These are phyloP conservation scores for Nitzschia putrida DNA, from an alignment of 108 stramenopile species.

Conservation along the genomic window DNA sequence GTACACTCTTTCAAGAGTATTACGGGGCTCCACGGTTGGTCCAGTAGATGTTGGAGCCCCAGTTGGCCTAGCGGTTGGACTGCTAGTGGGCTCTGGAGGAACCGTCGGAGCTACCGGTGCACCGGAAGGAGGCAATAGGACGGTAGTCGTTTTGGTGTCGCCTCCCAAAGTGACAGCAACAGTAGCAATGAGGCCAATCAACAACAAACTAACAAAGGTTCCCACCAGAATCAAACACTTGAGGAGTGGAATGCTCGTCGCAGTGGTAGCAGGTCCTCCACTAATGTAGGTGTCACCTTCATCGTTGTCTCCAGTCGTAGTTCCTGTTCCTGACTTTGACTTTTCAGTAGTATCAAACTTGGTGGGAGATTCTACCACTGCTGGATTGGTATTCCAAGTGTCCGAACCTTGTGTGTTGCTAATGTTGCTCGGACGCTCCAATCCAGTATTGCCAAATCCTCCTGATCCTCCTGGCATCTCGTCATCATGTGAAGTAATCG, in stretches of 20 bases:
- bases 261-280: neutral
- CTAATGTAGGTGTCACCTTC: no score
- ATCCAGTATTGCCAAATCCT: no score
- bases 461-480: no score
- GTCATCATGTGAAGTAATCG: no score
- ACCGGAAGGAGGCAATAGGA: neutral
- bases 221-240: conserved; percentile 10
- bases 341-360: no score
- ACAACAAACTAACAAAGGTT: neutral
- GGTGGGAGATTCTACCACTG: no score
- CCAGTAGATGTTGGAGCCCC: neutral
- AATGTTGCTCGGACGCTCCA: no score
- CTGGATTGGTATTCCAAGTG: no score
- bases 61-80: neutral
- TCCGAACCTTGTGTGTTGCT: no score
- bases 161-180: conserved; percentile 7
- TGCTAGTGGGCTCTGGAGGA: neutral
- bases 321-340: no score
- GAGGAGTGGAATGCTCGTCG: neutral
- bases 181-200: conserved; percentile 7
- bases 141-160: neutral
- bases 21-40: conserved; percentile 2
- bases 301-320: no score
- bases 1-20: conserved; percentile 11
- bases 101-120: neutral